Conservation (phyloP, 2,329 filamentous ascomycete species). For the Ophiostoma populinum region DNA sequence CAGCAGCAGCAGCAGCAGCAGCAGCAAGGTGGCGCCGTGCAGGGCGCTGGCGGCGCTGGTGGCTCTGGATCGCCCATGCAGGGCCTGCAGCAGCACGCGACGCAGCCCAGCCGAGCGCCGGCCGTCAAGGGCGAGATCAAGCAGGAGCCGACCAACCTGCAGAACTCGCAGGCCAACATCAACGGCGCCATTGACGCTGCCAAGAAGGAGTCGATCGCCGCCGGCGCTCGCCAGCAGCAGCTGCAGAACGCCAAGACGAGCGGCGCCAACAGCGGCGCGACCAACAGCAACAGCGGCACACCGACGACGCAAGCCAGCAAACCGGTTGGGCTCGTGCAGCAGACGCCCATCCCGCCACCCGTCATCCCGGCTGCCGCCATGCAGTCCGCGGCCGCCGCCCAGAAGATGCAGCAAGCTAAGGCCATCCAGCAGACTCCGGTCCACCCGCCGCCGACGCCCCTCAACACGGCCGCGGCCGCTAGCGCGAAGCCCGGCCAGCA, state of each 20-base stretch:
- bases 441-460: slow-evolving; percentile 21
- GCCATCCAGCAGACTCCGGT: slow-evolving; percentile 12
- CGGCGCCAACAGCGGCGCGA: slow-evolving; percentile 5
- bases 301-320: background rate
- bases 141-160: slow-evolving; percentile 16
- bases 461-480: slow-evolving; percentile 29
- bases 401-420: slow-evolving; percentile 10
- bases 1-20: slow-evolving; percentile 11
- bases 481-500: slow-evolving; percentile 20
- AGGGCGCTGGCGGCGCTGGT: slow-evolving; percentile 3
- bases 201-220: slow-evolving; percentile 24
- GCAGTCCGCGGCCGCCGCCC: slow-evolving; percentile 5
- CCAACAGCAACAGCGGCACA: slow-evolving; percentile 1
- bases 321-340: slow-evolving; percentile 8
- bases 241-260: slow-evolving; percentile 11
- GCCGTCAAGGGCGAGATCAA: slow-evolving; percentile 7
- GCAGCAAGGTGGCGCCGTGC: slow-evolving; percentile 10
- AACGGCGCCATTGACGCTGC: slow-evolving; percentile 28
- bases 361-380: slow-evolving; percentile 11
- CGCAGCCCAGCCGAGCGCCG: background rate
- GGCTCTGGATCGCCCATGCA: background rate
- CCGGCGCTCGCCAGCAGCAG: slow-evolving; percentile 11
- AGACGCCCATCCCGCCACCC: slow-evolving; percentile 12
- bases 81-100: slow-evolving; percentile 6
- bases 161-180: slow-evolving; percentile 21